Base-by-base conservation (phyloP, 2,329 filamentous ascomycete genomes). In the Sclerotinia nivalis region DNA sequence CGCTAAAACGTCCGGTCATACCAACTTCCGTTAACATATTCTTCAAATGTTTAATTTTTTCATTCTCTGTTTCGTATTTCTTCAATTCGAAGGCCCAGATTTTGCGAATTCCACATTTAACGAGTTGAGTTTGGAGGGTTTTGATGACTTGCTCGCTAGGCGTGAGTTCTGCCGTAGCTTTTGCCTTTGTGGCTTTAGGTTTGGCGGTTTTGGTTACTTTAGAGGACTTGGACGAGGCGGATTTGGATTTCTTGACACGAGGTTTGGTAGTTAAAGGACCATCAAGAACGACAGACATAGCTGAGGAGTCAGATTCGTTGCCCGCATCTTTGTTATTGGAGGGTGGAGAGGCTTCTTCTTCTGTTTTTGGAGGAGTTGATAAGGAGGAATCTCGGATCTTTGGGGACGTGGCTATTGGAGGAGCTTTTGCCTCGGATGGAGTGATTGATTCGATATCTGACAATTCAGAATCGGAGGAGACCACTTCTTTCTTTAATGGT, bases 101-200 rank as follows among this genome's bases (percentile, higher is more conserved):
- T 79, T 97, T 98, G 67, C 93, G 91, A 69, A 97, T 88, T 43
- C 95, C 95, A 77, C 95, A 99, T 80, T 97, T 97, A 59, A 90
- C 82, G 9, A 99, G 86, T 80, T 95, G 93, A 12, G 89, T 87
- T 81, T 98, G 95, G 4, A 98, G 84, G 62, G 89, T 91, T 80
- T 97, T 98, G 78, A 97, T 91, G 79, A 97, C 92, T 4, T 87
- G 89, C 71, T 93, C 88, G 71, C 93, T 87, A 0, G 90, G 87
- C 25, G 89, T 79, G 49, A 84, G 81, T 65, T 74, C 74, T 10
- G 75, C 71, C 64, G 81, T 79, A 12, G 83, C 76, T n/a, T 81
- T 81, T 31, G 77, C 76, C 70, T 84, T 84, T 1, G 78, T 28
- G 70, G 77, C 79, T 67, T 77, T 72, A 1, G 79, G 34, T 72